Base-by-base conservation (phyloP, 2,329 filamentous ascomycete genomes). In the Clarireedia hainanense region DNA sequence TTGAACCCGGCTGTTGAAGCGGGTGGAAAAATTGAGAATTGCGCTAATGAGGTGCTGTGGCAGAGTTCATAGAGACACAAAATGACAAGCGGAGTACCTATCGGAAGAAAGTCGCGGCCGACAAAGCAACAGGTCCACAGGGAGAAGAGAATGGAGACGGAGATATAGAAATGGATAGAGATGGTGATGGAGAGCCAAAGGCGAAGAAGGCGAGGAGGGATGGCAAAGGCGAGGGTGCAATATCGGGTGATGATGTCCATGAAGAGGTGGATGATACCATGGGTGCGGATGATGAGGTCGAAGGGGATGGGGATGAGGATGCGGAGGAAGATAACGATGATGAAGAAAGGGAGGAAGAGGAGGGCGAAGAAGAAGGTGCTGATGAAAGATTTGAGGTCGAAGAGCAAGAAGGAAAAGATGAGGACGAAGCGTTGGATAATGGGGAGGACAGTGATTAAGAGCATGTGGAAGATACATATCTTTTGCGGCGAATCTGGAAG, bases 21-120 rank as follows among this genome's bases (percentile, higher is more conserved):
- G 12, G 34, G 2, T 6, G 20, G 36, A 17, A 10, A 30, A 34
- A 34, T 5, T 14, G 0, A 50, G 39, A 37, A 40, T 53, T 20
- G 58, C 47, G 47, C 57, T 57, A 42, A 61, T 51, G 36, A 23
- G 30, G n/a, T 9, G 23, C 36, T 26, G 37, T 24, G 34, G 47
- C 48, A 63, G 84, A 88, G 68, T 90, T 88, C 76, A 88, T 84
- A 67, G 79, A 85, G 60, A 80, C 84, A 56, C 85, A 89, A 69
- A 82, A 84, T 20, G 83, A 85, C 56, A 91, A 91, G 72, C 83
- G 86, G 52, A 89, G 84, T 62, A 82, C 79, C 15, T 88, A 89
- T 72, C 80, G 85, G 52, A 81, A 83, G 64, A 87, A 85, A 64
- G 80, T 85, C 17, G 83, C 84, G 37, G 84, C 83, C 52, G 80